Base-by-base conservation (phyloP, 2,329 filamentous ascomycete genomes). In the Clonostachys sp. region DNA sequence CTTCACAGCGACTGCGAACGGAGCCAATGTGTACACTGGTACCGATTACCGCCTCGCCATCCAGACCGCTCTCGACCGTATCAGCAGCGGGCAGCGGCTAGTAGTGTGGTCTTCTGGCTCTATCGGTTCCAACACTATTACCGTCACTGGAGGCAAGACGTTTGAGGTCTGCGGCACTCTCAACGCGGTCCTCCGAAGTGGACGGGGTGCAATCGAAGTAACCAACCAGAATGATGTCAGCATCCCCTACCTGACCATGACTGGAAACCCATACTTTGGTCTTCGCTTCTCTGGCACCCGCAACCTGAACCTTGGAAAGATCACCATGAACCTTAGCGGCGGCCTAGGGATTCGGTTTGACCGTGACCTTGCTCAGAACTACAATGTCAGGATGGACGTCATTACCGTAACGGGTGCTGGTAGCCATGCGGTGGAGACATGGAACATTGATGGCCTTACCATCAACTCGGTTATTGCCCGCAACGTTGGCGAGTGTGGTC, bases 151-250 rank as follows among this genome's bases (percentile, higher is more conserved):
- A 33, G 45, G 45, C 24, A 47, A 47, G 45, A 47, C 38, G 7
- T 47, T 47, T 36, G 45, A 47, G 45, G 45, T 41, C 45, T 47
- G 45, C 38, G 45, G 45, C 18, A 47, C 45, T 14, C 24, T 47
- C 12, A 20, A 47, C 16, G 34, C 36, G 18, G 24, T 16, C 24
- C 6, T 12, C 38, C 16, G 20, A 16, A 42, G 30, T 10, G 45
- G 38, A 16, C 39, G 39, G 14, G 45, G 45, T 18, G 45, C 38
- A 13, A 47, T 47, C 10, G 38, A 41, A 16, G 24, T 41, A 3
- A 14, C 8, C 12, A 40, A 18, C 38, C 16, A 17, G 17, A 16
- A 17, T 24, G 45, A 47, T 35, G 45, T 47, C 39, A 20, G n/a
- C 17, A 47, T 47, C 30, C 45, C 45, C 9, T 47, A 47, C 38